These are phyloP conservation scores for Stevia rebaudiana DNA, from an alignment of 140 eudicot species.

Conservation along the genomic window DNA sequence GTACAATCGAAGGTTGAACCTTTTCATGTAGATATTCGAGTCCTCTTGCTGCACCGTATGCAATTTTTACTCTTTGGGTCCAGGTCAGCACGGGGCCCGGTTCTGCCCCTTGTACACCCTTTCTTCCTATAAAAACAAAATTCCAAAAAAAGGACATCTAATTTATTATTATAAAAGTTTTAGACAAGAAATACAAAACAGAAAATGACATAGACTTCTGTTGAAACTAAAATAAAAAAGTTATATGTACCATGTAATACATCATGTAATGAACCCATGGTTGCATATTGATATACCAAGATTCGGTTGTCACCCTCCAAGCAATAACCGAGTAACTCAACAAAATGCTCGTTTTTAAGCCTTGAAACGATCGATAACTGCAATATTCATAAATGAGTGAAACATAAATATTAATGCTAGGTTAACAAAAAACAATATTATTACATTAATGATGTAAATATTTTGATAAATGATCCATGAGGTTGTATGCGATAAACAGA, in stretches of 20 bases:
- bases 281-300: constrained; percentile 72
- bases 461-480: not conserved
- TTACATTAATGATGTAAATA: not conserved
- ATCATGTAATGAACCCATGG: constrained; percentile 84
- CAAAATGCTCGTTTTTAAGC: constrained; percentile 66
- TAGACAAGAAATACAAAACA: not conserved
- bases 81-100: constrained; percentile 79
- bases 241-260: constrained; percentile 61
- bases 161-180: not conserved
- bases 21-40: constrained; percentile 81
- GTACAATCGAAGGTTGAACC: constrained; percentile 83
- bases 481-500: not conserved
- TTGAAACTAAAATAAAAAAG: not conserved
- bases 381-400: constrained; percentile 11
- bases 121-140: constrained; percentile 46
- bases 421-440: not conserved
- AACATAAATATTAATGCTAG: not conserved
- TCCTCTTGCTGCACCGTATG: constrained; percentile 85
- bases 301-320: constrained; percentile 62
- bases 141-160: not conserved
- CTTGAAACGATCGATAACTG: constrained; percentile 71
- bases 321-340: constrained; percentile 63
- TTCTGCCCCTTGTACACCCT: constrained; percentile 86
- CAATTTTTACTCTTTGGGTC: constrained; percentile 78
- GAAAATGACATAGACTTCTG: not conserved